A percentile compares a stretch with the other conserved stretches of the same genome.
Evolutionary conservation across 768 basidiomycete genomes (phyloP).

Genomic region (Kwoniella bestiolae): DNA sequence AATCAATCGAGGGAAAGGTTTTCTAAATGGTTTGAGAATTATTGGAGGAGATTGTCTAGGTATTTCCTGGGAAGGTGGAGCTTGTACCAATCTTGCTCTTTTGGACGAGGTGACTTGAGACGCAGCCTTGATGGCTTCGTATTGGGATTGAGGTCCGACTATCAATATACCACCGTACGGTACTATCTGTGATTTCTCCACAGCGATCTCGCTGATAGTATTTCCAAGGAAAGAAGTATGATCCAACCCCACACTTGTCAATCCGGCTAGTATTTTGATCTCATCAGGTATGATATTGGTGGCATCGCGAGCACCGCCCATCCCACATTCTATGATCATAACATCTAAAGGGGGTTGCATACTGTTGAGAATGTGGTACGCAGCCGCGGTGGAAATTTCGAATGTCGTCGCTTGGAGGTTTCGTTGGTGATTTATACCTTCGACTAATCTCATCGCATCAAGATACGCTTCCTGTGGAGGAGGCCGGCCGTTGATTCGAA

Average conservation of each 20-base stretch:
- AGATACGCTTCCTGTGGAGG: conserved; percentile 64
- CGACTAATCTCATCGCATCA: conserved; percentile 61
- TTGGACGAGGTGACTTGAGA: conserved; percentile 8
- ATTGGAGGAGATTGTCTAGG: neutral
- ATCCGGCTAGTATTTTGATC: conserved; percentile 72
- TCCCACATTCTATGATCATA: conserved; percentile 87
- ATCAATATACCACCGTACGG: conserved; percentile 60
- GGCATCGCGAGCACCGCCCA: conserved; percentile 91
- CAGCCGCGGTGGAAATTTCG: conserved; percentile 82
- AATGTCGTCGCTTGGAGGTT: conserved; percentile 69
- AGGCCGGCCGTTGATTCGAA: conserved; percentile 68
- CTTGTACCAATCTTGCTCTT: conserved; percentile 25
- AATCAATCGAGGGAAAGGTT: conserved; percentile 19
- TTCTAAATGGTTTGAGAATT: conserved; percentile 16
- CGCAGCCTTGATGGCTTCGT: conserved; percentile 61
- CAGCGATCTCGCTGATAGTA: conserved; percentile 73
- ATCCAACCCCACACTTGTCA: conserved; percentile 88
- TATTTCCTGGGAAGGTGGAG: conserved; percentile 6
- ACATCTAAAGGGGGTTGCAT: conserved; percentile 65
- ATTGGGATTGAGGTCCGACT: conserved; percentile 59
- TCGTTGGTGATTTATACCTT: conserved; percentile 60
- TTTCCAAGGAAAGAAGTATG: conserved; percentile 87
- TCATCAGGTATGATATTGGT: conserved; percentile 83
- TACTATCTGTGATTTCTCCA: conserved; percentile 82
- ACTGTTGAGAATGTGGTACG: conserved; percentile 74